Evolutionary conservation across 495 filamentous ascomycete genomes (phyloP).

Genomic region (Tuber melanosporum): DNA sequence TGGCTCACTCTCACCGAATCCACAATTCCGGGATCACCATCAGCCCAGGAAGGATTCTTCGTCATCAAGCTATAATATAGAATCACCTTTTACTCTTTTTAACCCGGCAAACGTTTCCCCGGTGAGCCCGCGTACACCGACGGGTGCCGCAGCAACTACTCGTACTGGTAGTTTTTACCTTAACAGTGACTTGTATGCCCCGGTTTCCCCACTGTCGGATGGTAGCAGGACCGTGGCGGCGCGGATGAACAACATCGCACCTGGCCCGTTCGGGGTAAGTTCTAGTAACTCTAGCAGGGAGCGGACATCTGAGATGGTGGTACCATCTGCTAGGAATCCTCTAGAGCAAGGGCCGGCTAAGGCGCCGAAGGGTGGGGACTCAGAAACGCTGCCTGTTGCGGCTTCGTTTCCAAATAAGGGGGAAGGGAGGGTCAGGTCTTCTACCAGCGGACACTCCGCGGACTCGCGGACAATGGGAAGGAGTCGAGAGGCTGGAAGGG

Average conservation of each 20-base stretch:
- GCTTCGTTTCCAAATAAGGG: slow-evolving; percentile 13
- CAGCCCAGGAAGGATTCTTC: slow-evolving; percentile 11
- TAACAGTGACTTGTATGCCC: slow-evolving; percentile 43
- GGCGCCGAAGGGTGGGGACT: slow-evolving; percentile 33
- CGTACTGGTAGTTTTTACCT: slow-evolving; percentile 16
- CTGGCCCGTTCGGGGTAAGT: slow-evolving; percentile 58
- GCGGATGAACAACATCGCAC: slow-evolving; percentile 60
- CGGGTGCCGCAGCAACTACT: slow-evolving; percentile 17
- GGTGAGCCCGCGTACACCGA: slow-evolving; percentile 44
- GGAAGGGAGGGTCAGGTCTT: slow-evolving; percentile 38
- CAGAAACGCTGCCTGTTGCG: slow-evolving; percentile 20
- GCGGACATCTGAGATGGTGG: slow-evolving; percentile 20
- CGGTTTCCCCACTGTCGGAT: slow-evolving; percentile 47
- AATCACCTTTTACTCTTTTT: slow-evolving; percentile 58
- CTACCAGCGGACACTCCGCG: slow-evolving; percentile 23
- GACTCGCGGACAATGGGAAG: slow-evolving; percentile 16
- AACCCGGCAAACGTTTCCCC: slow-evolving; percentile 40
- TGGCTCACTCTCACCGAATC: slow-evolving; percentile 36
- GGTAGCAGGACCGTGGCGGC: slow-evolving; percentile 49
- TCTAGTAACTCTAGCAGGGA: slow-evolving; percentile 37
- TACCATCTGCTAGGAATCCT: slow-evolving; percentile 10
- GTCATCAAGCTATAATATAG: slow-evolving; percentile 46
- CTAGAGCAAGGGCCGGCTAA: slow-evolving; percentile 30
- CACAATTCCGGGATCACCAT: slow-evolving; percentile 6
- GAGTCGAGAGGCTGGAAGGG: slow-evolving; percentile 9